Evolutionary conservation across 1,284 basidiomycete species (phyloP).

Genomic region (Boletus nobilissimus): DNA sequence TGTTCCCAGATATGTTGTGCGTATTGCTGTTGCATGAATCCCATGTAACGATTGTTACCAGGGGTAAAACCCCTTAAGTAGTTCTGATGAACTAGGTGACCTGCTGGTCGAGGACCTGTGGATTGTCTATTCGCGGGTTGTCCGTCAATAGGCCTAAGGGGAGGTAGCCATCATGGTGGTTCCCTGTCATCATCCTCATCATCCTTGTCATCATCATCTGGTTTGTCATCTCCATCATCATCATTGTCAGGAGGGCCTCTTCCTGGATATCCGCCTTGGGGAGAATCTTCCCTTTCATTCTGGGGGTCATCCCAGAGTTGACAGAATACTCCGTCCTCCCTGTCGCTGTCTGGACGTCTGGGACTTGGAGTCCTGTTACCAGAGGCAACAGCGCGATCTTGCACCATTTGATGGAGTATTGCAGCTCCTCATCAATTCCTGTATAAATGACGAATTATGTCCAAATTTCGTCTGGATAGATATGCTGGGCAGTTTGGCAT

Average conservation of each 20-base stretch:
- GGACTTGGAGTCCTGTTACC: too few relatives aligned
- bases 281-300: not conserved
- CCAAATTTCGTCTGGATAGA: not conserved
- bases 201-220: too few relatives aligned
- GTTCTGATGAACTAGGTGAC: not conserved
- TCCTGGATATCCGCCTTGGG: too few relatives aligned
- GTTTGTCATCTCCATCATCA: too few relatives aligned
- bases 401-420: not conserved
- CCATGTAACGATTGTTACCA: not conserved
- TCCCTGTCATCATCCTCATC: not conserved
- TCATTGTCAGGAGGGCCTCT: too few relatives aligned
- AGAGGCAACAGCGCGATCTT: not conserved
- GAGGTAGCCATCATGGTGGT: too few relatives aligned
- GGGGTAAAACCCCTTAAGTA: not conserved
- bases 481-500: not conserved
- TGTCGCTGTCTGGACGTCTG: too few relatives aligned
- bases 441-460: not conserved
- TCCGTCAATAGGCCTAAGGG: too few relatives aligned
- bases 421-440: not conserved
- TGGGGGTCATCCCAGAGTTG: too few relatives aligned
- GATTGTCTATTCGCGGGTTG: too few relatives aligned
- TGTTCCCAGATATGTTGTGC: not conserved
- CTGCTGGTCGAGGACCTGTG: too few relatives aligned
- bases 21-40: not conserved
- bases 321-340: too few relatives aligned